Conservation (phyloP, 768 basidiomycete species). For the Cystofilobasidium capitatum region DNA sequence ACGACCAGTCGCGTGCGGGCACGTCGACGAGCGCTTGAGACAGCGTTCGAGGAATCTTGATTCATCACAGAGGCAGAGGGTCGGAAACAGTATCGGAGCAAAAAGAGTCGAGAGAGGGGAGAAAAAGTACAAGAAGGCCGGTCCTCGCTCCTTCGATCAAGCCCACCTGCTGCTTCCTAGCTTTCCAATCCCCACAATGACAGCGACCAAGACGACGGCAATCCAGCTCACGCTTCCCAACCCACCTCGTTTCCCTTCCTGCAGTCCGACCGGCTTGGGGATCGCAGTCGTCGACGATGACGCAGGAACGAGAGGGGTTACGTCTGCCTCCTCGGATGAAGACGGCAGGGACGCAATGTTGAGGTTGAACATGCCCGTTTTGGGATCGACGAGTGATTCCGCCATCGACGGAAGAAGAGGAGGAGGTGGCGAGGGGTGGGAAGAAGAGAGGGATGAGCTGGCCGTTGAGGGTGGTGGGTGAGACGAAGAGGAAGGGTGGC, state of each 20-base stretch:
- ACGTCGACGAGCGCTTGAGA: no score
- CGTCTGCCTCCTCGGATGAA: neutral
- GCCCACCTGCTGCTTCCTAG: neutral
- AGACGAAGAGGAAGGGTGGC: constrained; percentile 5
- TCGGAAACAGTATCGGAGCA: neutral
- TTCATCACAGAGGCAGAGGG: no score
- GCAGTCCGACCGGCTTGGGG: neutral
- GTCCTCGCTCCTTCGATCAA: neutral
- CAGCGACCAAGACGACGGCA: constrained; percentile 2
- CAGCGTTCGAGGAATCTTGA: no score
- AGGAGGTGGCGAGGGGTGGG: neutral
- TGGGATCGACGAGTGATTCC: no score
- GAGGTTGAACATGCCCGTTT: neutral
- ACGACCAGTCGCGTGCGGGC: no score
- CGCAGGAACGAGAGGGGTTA: neutral
- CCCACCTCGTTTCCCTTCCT: neutral
- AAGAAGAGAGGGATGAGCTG: constrained; percentile 13
- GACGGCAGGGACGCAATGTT: neutral
- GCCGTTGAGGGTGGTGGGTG: constrained; percentile 6
- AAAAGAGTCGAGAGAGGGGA: neutral
- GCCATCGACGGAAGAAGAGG: neutral
- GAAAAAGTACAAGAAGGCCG: neutral
- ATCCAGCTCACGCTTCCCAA: neutral
- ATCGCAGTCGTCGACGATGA: neutral
- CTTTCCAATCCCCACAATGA: constrained; percentile 7